These are phyloP conservation scores for Corymbia maculata DNA, from an alignment of 345 rosid genomes.

Conservation along the genomic window DNA sequence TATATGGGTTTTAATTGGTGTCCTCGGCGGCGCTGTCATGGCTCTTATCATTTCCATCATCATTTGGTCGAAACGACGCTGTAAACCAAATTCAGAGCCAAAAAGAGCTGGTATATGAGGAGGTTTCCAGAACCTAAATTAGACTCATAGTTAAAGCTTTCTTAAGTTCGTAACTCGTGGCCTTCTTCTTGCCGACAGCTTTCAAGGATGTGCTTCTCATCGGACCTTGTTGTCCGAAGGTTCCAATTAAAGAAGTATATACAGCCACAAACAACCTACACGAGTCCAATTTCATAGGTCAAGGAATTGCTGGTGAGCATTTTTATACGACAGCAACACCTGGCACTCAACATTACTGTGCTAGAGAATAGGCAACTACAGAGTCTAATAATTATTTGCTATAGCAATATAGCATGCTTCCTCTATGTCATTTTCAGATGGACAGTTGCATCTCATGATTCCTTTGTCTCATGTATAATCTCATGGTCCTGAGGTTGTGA, in stretches of 20 bases:
- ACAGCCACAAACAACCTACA: constrained; percentile 26
- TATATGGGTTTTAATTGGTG: constrained; percentile 19
- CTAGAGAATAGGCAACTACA: background rate
- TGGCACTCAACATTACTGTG: background rate
- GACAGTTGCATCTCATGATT: background rate
- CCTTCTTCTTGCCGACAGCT: constrained; percentile 4
- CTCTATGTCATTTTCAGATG: background rate
- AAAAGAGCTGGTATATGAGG: constrained; percentile 4
- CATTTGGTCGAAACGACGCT: background rate
- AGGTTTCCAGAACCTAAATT: background rate
- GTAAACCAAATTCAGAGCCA: background rate
- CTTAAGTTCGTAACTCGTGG: background rate
- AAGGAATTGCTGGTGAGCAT: constrained; percentile 44
- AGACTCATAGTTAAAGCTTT: background rate
- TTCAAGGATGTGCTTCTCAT: constrained; percentile 8
- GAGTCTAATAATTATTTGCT: background rate
- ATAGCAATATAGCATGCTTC: background rate
- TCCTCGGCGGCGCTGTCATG: background rate
- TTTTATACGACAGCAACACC: background rate
- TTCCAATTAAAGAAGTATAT: constrained; percentile 18
- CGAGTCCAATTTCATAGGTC: constrained; percentile 29
- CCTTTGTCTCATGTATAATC: background rate
- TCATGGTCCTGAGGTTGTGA: background rate
- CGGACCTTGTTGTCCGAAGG: constrained; percentile 16
- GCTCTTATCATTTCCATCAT: background rate